Percentiles rank a stretch among this genome's conserved stretches.
Evolutionary conservation across 1,139 yeast species (phyloP).

Genomic region (Blastobotrys serpentis): DNA sequence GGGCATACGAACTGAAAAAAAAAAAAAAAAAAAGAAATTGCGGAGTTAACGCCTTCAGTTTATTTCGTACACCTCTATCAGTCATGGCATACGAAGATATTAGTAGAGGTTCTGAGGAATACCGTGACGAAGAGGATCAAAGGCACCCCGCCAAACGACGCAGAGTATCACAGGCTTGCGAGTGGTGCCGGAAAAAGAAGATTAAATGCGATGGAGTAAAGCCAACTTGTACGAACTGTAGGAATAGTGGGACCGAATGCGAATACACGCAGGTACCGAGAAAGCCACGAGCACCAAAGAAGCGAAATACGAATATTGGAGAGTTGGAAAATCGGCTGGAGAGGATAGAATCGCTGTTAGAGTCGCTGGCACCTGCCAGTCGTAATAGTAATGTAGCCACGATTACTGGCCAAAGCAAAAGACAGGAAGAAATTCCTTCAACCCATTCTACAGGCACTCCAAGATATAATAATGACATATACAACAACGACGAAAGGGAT

Average conservation of each 20-base stretch:
- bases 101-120: background rate
- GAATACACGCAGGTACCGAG: constrained; percentile 35
- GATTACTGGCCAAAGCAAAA: constrained; percentile 19
- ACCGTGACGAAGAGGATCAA: constrained; percentile 2
- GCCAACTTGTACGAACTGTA: constrained; percentile 64
- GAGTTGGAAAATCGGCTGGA: constrained; percentile 36
- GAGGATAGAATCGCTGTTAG: constrained; percentile 36
- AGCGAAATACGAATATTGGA: constrained; percentile 29
- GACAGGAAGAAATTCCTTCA: too few relatives aligned
- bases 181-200: constrained; percentile 64
- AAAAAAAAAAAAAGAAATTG: too few relatives aligned
- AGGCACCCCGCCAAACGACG: constrained; percentile 30
- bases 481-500: background rate
- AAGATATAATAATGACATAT: background rate
- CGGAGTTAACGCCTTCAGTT: too few relatives aligned
- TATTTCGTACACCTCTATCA: too few relatives aligned
- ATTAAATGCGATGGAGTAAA: constrained; percentile 71
- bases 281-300: constrained; percentile 33
- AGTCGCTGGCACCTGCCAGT: constrained; percentile 17
- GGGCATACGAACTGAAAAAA: background rate
- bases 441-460: too few relatives aligned
- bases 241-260: constrained; percentile 42
- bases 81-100: background rate
- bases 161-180: constrained; percentile 50
- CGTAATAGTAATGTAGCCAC: constrained; percentile 11